Base-by-base conservation (phyloP, 2,329 filamentous ascomycete genomes). In the Paramyrothecium roridum region DNA sequence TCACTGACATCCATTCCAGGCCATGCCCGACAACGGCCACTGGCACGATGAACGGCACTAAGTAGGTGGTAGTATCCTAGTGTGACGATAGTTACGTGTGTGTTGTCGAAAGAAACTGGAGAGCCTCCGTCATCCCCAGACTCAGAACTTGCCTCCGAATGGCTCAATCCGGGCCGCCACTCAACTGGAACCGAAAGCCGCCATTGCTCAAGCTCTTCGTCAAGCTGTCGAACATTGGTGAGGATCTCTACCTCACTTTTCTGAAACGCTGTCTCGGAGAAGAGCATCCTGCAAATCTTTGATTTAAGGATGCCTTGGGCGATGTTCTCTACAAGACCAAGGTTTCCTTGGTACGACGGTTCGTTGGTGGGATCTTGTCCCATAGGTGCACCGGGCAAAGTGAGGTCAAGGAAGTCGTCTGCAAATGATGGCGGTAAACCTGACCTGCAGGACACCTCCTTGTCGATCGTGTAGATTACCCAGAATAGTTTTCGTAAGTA, bases 321-420 rank as follows among this genome's bases (percentile, higher is more conserved):
- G 16, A 43, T 43, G 16, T 43, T 43, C 13, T 43, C 13, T 7
- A 30, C 26, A 6, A 30, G 26, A 30, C 26, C 26, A 10, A 30
- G 4, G 10, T 30, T 30, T 53, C 48, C 4, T 50, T 55, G 2
- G 64, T 45, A 3, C 47, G 6, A n/a, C 49, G 54, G 23, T 63
- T 56, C n/a, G 12, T 37, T 16, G 49, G 52, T 16, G 50, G 46
- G 48, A 46, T 56, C 21, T 53, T 56, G 47, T 20, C 23, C 26
- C 20, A 66, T 3, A 13, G 43, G 3, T 19, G 54, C 50, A 17
- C 67, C 62, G 1, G 78, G 78, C 1, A 79, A 64, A 0, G 74
- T 75, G n/a, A 83, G 64, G 59, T 82, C 78, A 59, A 79, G 82
- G 53, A 79, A 75, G 7, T 80, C 77, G 52, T 81, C 77, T 1